Evolutionary conservation across 2,329 filamentous ascomycete species (phyloP).

Genomic region (Tetracladium maxilliforme): DNA sequence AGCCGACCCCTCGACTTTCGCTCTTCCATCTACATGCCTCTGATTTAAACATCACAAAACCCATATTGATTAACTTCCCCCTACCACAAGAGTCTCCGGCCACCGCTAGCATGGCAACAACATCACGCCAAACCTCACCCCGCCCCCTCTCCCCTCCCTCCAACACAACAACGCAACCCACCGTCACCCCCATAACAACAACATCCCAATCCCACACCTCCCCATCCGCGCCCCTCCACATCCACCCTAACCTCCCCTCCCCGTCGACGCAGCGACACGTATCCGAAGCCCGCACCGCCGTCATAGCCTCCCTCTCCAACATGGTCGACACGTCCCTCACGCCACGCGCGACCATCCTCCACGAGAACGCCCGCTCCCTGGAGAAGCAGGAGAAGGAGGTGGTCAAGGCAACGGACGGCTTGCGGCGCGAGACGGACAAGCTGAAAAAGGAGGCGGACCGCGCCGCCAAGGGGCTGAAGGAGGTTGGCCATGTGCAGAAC

Average conservation of each 20-base stretch:
- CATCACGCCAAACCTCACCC: too few relatives aligned
- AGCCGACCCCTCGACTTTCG: too few relatives aligned
- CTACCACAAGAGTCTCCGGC: too few relatives aligned
- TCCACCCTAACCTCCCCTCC: conserved; percentile 5
- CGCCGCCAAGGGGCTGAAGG: conserved; percentile 53
- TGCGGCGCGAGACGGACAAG: conserved; percentile 50
- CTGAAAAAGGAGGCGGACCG: conserved; percentile 47
- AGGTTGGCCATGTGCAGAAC: conserved; percentile 71
- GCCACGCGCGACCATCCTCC: conserved; percentile 52
- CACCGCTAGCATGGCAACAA: too few relatives aligned
- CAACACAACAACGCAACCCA: too few relatives aligned
- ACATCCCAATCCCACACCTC: conserved; percentile 3
- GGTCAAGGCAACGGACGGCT: conserved; percentile 37
- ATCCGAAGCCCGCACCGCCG: conserved; percentile 39
- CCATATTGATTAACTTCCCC: too few relatives aligned
- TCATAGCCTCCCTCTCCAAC: conserved; percentile 33
- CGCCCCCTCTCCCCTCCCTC: too few relatives aligned
- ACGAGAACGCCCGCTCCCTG: conserved; percentile 52
- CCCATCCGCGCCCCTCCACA: conserved; percentile 2
- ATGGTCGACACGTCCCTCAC: conserved; percentile 57
- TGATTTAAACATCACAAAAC: too few relatives aligned
- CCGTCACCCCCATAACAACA: too few relatives aligned
- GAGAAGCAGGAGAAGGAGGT: conserved; percentile 54
- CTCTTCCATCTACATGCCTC: too few relatives aligned
- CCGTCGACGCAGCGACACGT: conserved; percentile 19